These are phyloP conservation scores for Fraxinus dipetala DNA, from an alignment of 305 asterid species.

Conservation along the genomic window DNA sequence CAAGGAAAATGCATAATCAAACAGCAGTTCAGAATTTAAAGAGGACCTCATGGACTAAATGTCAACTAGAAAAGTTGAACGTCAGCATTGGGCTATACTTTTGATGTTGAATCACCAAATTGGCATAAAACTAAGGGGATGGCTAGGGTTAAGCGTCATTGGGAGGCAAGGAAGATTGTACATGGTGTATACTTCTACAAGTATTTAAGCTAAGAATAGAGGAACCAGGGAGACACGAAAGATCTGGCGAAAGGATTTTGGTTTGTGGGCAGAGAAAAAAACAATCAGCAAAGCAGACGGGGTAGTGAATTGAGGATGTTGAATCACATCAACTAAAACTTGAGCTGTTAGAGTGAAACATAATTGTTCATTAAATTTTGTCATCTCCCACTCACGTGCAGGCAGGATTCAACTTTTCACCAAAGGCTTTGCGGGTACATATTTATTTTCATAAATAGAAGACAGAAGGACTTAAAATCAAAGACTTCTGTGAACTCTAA, in stretches of 20 bases:
- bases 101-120: background rate
- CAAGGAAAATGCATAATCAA: constrained; percentile 12
- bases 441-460: background rate
- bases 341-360: background rate
- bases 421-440: background rate
- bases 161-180: background rate
- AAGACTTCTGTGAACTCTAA: background rate
- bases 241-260: background rate
- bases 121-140: background rate
- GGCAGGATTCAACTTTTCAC: background rate
- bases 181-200: background rate
- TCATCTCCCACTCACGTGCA: background rate
- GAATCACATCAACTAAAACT: background rate
- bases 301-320: background rate
- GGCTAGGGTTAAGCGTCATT: background rate
- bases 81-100: background rate
- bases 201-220: background rate
- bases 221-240: background rate
- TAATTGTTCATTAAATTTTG: background rate
- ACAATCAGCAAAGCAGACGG: background rate
- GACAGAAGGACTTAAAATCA: background rate
- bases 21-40: constrained; percentile 7
- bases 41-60: background rate
- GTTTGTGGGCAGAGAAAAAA: background rate
- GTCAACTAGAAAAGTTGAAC: background rate